These are phyloP conservation scores for Salix udensis DNA, from an alignment of 345 rosid genomes.

Conservation along the genomic window DNA sequence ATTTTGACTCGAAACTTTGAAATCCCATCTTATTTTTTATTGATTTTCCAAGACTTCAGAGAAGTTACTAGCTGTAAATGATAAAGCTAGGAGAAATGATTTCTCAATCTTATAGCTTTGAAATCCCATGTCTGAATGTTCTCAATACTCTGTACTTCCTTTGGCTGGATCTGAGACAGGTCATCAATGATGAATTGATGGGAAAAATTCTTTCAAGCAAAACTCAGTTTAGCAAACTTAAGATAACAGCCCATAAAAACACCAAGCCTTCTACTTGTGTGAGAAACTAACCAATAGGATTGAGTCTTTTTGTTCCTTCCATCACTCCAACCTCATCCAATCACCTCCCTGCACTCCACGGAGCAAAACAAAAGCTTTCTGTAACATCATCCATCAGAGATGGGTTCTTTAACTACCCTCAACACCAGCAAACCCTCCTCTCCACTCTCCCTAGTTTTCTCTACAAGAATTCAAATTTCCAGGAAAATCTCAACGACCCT, in stretches of 20 bases:
- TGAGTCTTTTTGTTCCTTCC: background rate
- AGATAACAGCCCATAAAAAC: background rate
- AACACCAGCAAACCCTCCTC: conserved; percentile 2
- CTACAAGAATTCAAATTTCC: conserved; percentile 33
- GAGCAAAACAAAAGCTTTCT: background rate
- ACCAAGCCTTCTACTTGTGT: background rate
- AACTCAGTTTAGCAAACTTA: background rate
- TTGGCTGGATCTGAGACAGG: no score
- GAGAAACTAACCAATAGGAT: background rate
- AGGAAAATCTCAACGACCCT: conserved; percentile 29
- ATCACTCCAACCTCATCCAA: background rate
- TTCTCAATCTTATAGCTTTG: background rate
- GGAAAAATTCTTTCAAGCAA: no score
- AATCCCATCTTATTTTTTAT: background rate
- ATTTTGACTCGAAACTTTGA: background rate
- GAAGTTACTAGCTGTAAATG: background rate
- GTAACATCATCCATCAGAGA: conserved; percentile 13
- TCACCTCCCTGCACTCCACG: no score
- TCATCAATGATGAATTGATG: no score
- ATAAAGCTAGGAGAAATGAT: background rate
- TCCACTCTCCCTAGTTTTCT: conserved; percentile 17
- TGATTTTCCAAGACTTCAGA: background rate
- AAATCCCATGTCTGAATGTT: background rate
- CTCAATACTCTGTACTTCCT: no score
- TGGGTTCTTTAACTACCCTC: conserved; percentile 15